Percentiles rank a stretch among this genome's conserved stretches.
These are phyloP conservation scores for Fagus sylvatica DNA, from an alignment of 306 rosid genomes.

Conservation along the genomic window DNA sequence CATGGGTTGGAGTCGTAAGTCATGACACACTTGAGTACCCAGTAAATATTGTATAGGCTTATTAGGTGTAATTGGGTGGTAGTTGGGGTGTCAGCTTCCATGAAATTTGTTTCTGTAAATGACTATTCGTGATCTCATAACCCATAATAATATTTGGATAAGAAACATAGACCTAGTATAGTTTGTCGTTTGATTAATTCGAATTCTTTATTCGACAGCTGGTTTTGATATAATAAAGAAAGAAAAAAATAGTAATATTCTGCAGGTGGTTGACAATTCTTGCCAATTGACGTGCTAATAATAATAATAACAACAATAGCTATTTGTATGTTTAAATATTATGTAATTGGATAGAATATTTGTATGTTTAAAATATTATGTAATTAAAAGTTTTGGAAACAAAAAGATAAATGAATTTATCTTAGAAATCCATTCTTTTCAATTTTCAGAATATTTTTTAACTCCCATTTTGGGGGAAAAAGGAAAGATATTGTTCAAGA, in stretches of 20 bases:
- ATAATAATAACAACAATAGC: too few species aligned
- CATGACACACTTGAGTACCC: background rate
- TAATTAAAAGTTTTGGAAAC: background rate
- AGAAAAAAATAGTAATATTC: background rate
- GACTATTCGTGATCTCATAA: slow-evolving; percentile 1
- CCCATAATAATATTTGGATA: background rate
- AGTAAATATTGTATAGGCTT: background rate
- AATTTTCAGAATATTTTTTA: too few species aligned
- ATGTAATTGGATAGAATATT: background rate
- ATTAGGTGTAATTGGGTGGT: slow-evolving; percentile 3
- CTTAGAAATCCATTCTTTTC: too few species aligned
- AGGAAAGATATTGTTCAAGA: background rate
- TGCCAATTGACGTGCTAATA: background rate
- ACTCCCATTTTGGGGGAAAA: too few species aligned
- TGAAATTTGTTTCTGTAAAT: slow-evolving; percentile 16
- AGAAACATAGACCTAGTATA: background rate
- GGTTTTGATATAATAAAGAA: background rate
- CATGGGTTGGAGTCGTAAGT: background rate
- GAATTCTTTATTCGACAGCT: background rate
- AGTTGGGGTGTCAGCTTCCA: slow-evolving; percentile 19
- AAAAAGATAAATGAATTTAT: too few species aligned
- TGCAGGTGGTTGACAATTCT: background rate
- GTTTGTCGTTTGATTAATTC: background rate
- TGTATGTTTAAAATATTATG: background rate
- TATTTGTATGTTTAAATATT: background rate